Evolutionary conservation across 2,329 filamentous ascomycete species (phyloP).

Genomic region (Dendryphion nanum): DNA sequence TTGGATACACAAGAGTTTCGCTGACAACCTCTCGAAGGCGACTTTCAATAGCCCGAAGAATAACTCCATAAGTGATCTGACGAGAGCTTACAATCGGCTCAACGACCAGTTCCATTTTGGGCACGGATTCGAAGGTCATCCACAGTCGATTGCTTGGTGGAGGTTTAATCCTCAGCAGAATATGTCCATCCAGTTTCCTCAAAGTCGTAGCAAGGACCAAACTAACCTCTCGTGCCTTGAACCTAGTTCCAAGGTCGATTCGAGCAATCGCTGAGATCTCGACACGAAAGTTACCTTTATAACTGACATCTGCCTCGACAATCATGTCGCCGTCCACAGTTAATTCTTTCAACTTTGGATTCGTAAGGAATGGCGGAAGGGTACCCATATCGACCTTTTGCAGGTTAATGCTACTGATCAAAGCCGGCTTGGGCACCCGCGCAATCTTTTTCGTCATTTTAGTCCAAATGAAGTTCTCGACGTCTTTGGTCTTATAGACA

Average conservation of each 20-base stretch:
- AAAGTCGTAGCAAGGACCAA: constrained; percentile 82
- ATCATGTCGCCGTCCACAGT: constrained; percentile 89
- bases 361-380: constrained; percentile 83
- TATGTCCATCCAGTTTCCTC: constrained; percentile 80
- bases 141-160: constrained; percentile 95
- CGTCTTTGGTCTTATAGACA: constrained; percentile 77
- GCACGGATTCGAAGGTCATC: constrained; percentile 92
- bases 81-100: constrained; percentile 93
- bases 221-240: constrained; percentile 88
- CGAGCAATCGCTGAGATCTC: constrained; percentile 91
- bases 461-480: constrained; percentile 74
- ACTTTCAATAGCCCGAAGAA: constrained; percentile 90
- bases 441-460: constrained; percentile 97
- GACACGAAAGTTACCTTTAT: constrained; percentile 83
- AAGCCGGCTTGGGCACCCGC: constrained; percentile 85
- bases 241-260: constrained; percentile 82
- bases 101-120: constrained; percentile 89
- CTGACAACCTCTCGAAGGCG: constrained; percentile 91
- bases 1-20: constrained; percentile 86
- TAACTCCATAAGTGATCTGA: constrained; percentile 92
- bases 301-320: constrained; percentile 82
- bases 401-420: constrained; percentile 81
- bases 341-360: constrained; percentile 81
- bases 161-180: constrained; percentile 84
- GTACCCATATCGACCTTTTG: constrained; percentile 83